Conservation (phyloP, 2,329 filamentous ascomycete species). For the Phyllosticta ampelicida region DNA sequence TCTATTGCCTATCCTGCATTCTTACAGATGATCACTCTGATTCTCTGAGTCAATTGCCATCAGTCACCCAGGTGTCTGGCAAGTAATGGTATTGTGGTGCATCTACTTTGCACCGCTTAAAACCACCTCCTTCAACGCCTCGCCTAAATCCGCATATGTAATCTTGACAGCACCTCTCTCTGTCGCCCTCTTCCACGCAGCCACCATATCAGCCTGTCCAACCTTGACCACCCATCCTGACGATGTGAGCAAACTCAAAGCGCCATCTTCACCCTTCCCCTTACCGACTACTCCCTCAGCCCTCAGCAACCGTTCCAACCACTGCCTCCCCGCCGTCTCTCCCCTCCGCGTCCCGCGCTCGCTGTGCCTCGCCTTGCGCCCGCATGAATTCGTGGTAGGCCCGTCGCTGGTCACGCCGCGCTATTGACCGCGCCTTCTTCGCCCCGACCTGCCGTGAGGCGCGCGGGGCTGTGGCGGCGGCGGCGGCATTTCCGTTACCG, state of each 20-base stretch:
- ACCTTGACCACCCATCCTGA: slow-evolving; percentile 34
- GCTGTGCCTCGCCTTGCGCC: slow-evolving; percentile 36
- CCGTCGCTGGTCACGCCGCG: slow-evolving; percentile 32
- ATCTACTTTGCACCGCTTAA: background rate
- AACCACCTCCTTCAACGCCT: slow-evolving; percentile 24
- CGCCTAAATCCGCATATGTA: slow-evolving; percentile 27
- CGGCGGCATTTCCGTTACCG: slow-evolving; percentile 11
- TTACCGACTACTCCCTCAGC: slow-evolving; percentile 28
- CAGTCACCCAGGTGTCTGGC: too few species aligned
- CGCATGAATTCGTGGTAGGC: slow-evolving; percentile 41
- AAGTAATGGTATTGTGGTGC: background rate
- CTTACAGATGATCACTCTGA: too few species aligned
- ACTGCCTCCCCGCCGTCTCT: slow-evolving; percentile 30
- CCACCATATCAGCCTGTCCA: slow-evolving; percentile 27
- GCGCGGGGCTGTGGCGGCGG: slow-evolving; percentile 18
- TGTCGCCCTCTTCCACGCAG: slow-evolving; percentile 28
- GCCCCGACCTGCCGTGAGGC: slow-evolving; percentile 32
- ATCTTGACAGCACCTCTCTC: slow-evolving; percentile 18
- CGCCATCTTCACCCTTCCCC: slow-evolving; percentile 16
- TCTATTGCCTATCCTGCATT: too few species aligned
- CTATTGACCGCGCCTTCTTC: slow-evolving; percentile 40
- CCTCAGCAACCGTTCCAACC: slow-evolving; percentile 34
- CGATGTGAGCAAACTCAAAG: slow-evolving; percentile 32
- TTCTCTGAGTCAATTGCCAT: too few species aligned
- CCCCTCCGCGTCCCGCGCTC: slow-evolving; percentile 31